Base-by-base conservation (phyloP, 1,284 basidiomycete species). In the Tylopilus microsporus region DNA sequence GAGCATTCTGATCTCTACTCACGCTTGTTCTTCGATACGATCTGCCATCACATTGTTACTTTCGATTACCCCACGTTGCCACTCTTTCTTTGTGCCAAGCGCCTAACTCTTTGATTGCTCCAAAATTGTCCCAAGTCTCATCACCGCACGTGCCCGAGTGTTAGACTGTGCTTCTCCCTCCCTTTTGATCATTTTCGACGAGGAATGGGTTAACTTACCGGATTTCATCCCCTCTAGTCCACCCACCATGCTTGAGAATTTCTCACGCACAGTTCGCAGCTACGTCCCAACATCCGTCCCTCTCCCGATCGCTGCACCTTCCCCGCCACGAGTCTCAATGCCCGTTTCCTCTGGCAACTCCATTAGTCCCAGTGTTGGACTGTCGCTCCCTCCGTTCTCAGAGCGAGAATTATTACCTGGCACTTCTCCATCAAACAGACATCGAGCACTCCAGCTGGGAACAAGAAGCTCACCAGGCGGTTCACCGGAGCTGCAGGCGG, bases 201-300 rank as follows among this genome's bases (percentile, higher is more conserved):
- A 21, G 3, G 42, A 36, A 9, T 30, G 30, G 15, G 18, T 55
- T 21, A 9, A 30, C 42, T 53, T 59, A 62, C 71, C 71, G 57
- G 74, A 46, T 25, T 41, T 2, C 19, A 53, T 66, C 30, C 32
- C 32, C 60, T 60, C 49, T 69, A 79, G 82, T 50, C 76, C 77
- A 62, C 77, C 76, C 6, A 76, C 81, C 0, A 74, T 79, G 56
- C 72, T 83, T 16, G 78, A 82, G 66, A 74, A 73, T 41, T 74
- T 83, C 63, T 82, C 82, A 16, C 76, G 78, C 21, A 75, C 79
- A 2, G 71, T 84, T 39, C 77, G 79, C 51, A 78, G 71, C 61
- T 83, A 83, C 55, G 78, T 84, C 19, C 82, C 81, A 3, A 75
- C 79, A 19, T 77, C 79, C 12, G 77, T 82, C 45, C 73, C 78